These are phyloP conservation scores for Plenodomus lindquistii DNA, from an alignment of 2,329 filamentous ascomycete species.

Conservation along the genomic window DNA sequence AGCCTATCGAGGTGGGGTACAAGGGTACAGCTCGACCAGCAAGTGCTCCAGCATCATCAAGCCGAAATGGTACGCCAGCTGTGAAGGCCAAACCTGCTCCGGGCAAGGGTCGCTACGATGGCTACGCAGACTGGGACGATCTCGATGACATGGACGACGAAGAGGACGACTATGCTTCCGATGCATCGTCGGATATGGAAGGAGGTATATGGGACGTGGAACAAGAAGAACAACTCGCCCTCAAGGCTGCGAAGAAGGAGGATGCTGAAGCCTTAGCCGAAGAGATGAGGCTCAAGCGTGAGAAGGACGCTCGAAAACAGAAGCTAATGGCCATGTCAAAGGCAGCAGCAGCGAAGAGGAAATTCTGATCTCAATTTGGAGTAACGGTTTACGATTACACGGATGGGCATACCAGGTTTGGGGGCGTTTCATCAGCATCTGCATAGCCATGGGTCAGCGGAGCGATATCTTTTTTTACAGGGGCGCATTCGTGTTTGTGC, in stretches of 20 bases:
- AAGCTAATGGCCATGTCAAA: conserved; percentile 36
- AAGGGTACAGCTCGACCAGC: conserved; percentile 43
- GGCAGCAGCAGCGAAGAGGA: conserved; percentile 36
- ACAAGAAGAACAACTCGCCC: conserved; percentile 67
- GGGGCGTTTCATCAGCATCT: conserved; percentile 31
- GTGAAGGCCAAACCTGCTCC: conserved; percentile 35
- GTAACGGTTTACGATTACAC: conserved; percentile 32
- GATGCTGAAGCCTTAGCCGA: conserved; percentile 67
- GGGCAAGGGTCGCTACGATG: conserved; percentile 39
- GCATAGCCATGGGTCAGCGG: conserved; percentile 33
- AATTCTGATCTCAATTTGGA: conserved; percentile 28
- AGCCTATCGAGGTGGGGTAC: conserved; percentile 40
- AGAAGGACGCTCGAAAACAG: conserved; percentile 43
- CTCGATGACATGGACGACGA: conserved; percentile 56
- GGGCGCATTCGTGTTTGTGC: conserved; percentile 25
- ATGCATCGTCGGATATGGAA: conserved; percentile 77
- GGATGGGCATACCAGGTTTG: conserved; percentile 27
- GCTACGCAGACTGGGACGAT: conserved; percentile 46
- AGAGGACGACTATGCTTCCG: conserved; percentile 67
- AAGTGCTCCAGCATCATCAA: conserved; percentile 24
- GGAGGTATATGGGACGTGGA: conserved; percentile 75
- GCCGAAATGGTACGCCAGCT: conserved; percentile 28
- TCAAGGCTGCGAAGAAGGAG: conserved; percentile 66
- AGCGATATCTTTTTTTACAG: conserved; percentile 25
- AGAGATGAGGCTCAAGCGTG: conserved; percentile 46